A percentile compares a stretch with the other conserved stretches of the same genome.
Evolutionary conservation across 2,329 filamentous ascomycete species (phyloP).

Genomic region (Pleomassaria siparia): DNA sequence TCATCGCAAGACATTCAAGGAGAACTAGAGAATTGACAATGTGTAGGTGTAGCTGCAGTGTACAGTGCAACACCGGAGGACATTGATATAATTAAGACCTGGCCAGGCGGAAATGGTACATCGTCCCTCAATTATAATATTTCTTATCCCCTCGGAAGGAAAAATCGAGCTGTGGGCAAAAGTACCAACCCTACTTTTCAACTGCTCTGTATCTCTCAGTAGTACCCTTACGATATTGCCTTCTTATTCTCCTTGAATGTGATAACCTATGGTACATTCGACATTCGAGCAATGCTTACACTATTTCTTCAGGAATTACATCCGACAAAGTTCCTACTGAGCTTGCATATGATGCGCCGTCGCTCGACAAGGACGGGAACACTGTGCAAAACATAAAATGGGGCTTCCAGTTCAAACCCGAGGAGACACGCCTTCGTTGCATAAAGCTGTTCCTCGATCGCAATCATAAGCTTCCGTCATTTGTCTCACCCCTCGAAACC

Average conservation of each 20-base stretch:
- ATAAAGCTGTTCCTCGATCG: conserved; percentile 84
- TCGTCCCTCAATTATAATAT: background rate
- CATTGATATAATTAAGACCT: conserved; percentile 77
- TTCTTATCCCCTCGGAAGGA: too few relatives aligned
- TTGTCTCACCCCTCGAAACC: conserved; percentile 76
- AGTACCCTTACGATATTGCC: too few relatives aligned
- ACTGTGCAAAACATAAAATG: conserved; percentile 57
- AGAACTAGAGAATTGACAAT: background rate
- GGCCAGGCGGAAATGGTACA: conserved; percentile 75
- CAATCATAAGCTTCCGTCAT: conserved; percentile 77
- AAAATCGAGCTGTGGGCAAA: too few relatives aligned
- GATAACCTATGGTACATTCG: too few relatives aligned
- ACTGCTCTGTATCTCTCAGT: too few relatives aligned
- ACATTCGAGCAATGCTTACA: conserved; percentile 12
- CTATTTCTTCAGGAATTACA: conserved; percentile 58
- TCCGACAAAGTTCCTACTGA: conserved; percentile 85
- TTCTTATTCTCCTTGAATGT: too few relatives aligned
- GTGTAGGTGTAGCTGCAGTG: conserved; percentile 65
- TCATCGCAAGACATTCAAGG: background rate
- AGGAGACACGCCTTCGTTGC: conserved; percentile 73
- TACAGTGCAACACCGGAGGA: conserved; percentile 77
- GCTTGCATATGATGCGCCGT: conserved; percentile 56
- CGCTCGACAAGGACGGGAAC: conserved; percentile 20
- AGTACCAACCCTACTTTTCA: too few relatives aligned
- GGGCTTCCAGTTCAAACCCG: conserved; percentile 81